Conservation (phyloP, 805 yeast species). For the Komagataella populi region DNA sequence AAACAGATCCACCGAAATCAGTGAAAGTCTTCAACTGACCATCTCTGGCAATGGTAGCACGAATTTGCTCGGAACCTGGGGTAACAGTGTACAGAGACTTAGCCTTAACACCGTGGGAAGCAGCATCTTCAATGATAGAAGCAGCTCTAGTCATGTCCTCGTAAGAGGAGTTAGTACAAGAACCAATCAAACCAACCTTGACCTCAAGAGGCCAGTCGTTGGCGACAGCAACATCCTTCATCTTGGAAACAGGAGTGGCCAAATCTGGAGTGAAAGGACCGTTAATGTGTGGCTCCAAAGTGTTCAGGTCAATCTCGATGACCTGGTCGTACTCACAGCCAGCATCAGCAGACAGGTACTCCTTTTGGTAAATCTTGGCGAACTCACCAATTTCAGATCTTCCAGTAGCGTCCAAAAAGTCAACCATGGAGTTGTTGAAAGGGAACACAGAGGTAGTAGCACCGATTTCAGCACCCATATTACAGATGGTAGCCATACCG, state of each 20-base stretch:
- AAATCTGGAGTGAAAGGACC: conserved; percentile 99
- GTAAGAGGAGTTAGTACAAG: conserved; percentile 96
- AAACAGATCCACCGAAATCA: conserved; percentile 79
- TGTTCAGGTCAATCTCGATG: conserved; percentile 75
- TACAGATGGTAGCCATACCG: conserved; percentile 99
- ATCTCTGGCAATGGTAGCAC: conserved; percentile 95
- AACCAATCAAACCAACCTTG: conserved; percentile 91
- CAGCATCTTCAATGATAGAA: conserved; percentile 80
- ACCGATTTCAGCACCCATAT: conserved; percentile 99
- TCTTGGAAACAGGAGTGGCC: conserved; percentile 81
- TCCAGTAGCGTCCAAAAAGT: conserved; percentile 69
- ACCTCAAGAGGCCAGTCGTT: conserved; percentile 81
- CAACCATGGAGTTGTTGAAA: conserved; percentile 37
- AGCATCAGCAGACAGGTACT: conserved; percentile 65
- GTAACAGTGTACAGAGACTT: conserved; percentile 88
- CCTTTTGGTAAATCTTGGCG: conserved; percentile 34
- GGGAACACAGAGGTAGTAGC: conserved; percentile 98
- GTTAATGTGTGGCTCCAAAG: conserved; percentile 87
- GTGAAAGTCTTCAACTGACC: conserved; percentile 74
- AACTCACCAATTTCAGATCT: conserved; percentile 74
- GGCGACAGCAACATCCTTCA: conserved; percentile 54
- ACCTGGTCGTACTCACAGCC: conserved; percentile 88
- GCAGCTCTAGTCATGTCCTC: conserved; percentile 98
- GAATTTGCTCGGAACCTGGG: conserved; percentile 96
- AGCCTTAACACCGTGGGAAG: conserved; percentile 74